A percentile compares a stretch with the other conserved stretches of the same genome.
phyloP scores from a whole-genome alignment of 2,329 filamentous ascomycete genomes.

The Hypoxylon sp. region DNA sequence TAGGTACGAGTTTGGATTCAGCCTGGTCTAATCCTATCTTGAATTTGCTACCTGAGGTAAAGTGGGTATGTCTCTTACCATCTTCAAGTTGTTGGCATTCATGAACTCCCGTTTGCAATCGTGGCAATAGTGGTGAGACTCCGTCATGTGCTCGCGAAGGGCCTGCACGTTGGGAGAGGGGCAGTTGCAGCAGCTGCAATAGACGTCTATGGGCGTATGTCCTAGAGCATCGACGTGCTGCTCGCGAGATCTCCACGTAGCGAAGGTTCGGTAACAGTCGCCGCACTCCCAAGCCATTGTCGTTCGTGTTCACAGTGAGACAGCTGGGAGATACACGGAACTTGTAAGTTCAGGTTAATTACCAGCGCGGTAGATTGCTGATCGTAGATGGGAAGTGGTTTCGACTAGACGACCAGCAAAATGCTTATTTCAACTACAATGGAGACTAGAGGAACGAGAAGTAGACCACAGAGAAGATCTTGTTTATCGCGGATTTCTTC shows the following conservation, averaged over 20 bases:
- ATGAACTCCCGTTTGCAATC: slow-evolving; percentile 19
- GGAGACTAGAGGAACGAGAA: too few relatives aligned
- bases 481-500: background rate
- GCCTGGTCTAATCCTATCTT: background rate
- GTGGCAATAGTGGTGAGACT: slow-evolving; percentile 17
- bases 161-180: background rate
- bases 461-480: background rate
- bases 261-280: slow-evolving; percentile 12
- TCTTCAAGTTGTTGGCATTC: slow-evolving; percentile 27
- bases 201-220: slow-evolving; percentile 9
- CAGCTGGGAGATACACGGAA: background rate
- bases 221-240: slow-evolving; percentile 18
- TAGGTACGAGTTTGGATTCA: background rate
- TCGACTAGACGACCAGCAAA: background rate
- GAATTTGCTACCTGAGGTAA: background rate
- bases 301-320: background rate
- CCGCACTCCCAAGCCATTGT: slow-evolving; percentile 28
- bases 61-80: slow-evolving; percentile 27
- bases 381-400: background rate
- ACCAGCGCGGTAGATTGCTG: background rate
- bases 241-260: background rate
- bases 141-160: slow-evolving; percentile 6
- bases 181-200: slow-evolving; percentile 15
- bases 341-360: background rate
- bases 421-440: background rate